Evolutionary conservation across 768 basidiomycete species (phyloP), one percentile per base, ranked within the genome.

Genomic region (Candolleomyces aberdarensis): DNA sequence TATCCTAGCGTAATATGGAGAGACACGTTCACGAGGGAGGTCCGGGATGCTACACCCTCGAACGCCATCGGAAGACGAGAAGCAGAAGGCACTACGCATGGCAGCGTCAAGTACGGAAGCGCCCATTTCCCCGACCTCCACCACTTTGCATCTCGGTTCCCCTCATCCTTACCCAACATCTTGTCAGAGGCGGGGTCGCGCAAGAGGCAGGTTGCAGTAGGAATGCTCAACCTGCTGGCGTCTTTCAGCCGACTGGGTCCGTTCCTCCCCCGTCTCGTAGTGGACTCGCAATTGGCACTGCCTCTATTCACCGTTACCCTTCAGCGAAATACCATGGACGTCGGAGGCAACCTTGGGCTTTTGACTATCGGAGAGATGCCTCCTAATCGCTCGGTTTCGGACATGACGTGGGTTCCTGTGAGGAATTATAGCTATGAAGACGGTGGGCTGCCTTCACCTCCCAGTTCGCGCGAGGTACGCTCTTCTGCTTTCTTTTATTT

Each of bases 351-450:
- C 59, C 73, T 78, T 14, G 89, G 90, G 2, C 70, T 83, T 60
- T 71, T 92, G 41, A 88, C 83, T 56, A 76, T 92, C 20, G 91
- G 91, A 5, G 83, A 80, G 56, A 75, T 91, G 7, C 90, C 89
- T 3, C 61, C 66, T 0, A 79, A 78, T 1, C 75, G 89, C 2
- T 63, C 71, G 8, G 74, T 75, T 7, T 76, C 79, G 9, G 77
- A 77, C 22, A 64, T 92, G 63, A 87, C 86, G 0, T 92, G 89
- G 90, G 84, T 82, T 0, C 78, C 81, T 3, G 74, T 93, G 9
- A 80, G 88, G 2, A 63, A 67, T 5, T 93, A 92, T 69, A 72
- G 79, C 0, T 63, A 68, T 0, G 66, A 63, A 3, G 72, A 87
- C 60, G 85, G 83, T 9, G 89, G 87, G 0, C 66, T 91, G 31